phyloP scores from a whole-genome alignment of 768 basidiomycete species.

The Pleurotus sapidus region DNA sequence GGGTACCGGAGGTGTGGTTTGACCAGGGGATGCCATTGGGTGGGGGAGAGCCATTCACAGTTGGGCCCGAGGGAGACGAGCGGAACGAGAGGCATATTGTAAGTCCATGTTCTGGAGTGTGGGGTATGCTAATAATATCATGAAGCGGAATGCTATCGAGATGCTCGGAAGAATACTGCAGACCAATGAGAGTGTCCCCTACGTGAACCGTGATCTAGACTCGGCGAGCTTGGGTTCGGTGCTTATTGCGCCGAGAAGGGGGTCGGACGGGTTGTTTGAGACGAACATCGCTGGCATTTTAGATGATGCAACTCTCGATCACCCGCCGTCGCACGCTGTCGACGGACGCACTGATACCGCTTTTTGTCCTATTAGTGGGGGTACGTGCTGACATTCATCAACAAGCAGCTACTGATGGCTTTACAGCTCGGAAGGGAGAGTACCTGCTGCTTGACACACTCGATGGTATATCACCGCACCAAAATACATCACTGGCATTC shows the following conservation, averaged over 20 bases:
- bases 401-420: not conserved
- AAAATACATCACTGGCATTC: not conserved
- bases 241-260: conserved; percentile 38
- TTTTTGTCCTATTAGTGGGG: conserved; percentile 41
- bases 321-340: conserved; percentile 53
- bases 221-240: conserved; percentile 3
- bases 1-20: conserved; percentile 58
- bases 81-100: conserved; percentile 61
- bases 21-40: conserved; percentile 60
- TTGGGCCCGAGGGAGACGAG: conserved; percentile 53
- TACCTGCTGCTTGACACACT: not conserved
- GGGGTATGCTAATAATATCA: conserved; percentile 1
- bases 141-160: conserved; percentile 37
- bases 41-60: conserved; percentile 61
- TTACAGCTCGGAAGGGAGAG: not conserved
- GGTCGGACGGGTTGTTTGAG: conserved; percentile 46
- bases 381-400: conserved; percentile 30
- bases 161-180: conserved; percentile 30
- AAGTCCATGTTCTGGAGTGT: conserved; percentile 19
- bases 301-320: conserved; percentile 34
- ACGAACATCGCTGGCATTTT: conserved; percentile 51
- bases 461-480: not conserved
- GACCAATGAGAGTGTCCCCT: conserved; percentile 16
- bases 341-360: conserved; percentile 47
- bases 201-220: conserved; percentile 19